phyloP scores from a whole-genome alignment of 768 basidiomycete genomes.

The Mycena galopus region DNA sequence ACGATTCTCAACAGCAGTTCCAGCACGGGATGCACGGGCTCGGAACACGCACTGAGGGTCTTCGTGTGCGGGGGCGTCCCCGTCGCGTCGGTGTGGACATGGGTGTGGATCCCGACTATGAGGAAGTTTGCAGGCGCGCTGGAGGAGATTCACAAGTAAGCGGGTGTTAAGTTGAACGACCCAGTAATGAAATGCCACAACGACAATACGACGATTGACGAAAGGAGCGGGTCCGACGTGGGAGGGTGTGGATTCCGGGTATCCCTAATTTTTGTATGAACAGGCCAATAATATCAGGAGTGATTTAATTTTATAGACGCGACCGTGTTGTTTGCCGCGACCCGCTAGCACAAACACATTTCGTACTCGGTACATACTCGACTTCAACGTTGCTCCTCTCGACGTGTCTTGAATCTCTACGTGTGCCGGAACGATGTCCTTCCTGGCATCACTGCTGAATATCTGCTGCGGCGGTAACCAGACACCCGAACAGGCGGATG shows the following conservation, averaged over 20 bases:
- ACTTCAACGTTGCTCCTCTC: neutral
- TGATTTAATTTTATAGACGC: neutral
- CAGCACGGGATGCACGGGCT: neutral
- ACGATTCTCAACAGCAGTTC: neutral
- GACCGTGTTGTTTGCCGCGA: conserved; percentile 10
- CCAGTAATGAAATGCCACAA: no score
- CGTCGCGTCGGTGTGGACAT: conserved; percentile 27
- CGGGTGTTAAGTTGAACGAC: no score
- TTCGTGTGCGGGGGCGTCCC: conserved; percentile 22
- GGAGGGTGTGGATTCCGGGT: no score
- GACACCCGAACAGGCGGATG: conserved; percentile 2
- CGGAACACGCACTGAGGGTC: conserved; percentile 6
- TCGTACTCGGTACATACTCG: neutral
- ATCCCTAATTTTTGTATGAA: neutral
- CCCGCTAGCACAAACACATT: neutral
- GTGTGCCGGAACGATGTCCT: conserved; percentile 6
- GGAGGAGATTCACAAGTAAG: no score
- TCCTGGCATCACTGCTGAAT: conserved; percentile 9
- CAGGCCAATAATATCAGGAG: neutral
- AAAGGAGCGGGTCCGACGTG: no score
- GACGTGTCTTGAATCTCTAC: neutral
- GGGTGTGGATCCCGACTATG: conserved; percentile 19
- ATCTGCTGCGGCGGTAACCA: conserved; percentile 19
- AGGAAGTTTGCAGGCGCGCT: neutral
- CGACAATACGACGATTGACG: no score